Percentiles rank a stretch among this genome's conserved stretches.
phyloP scores from a whole-genome alignment of 2,329 filamentous ascomycete genomes.

The Beauveria caledonica region DNA sequence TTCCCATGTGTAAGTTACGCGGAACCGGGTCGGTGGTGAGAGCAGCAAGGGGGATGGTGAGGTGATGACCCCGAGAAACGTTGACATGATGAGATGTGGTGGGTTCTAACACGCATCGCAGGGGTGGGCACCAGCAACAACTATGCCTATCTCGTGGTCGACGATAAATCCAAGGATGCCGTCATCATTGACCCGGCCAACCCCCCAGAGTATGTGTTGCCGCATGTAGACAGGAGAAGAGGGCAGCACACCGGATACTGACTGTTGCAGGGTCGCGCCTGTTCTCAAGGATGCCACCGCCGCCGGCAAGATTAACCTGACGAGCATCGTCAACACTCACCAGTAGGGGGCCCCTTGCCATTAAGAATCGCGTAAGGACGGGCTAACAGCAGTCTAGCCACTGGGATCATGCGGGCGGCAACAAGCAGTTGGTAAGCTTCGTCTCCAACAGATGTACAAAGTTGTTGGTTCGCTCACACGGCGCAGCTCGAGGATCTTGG shows the following conservation, averaged over 20 bases:
- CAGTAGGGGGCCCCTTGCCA: constrained; percentile 55
- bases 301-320: constrained; percentile 69
- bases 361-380: too few relatives aligned
- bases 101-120: constrained; percentile 23
- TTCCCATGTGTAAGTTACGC: constrained; percentile 69
- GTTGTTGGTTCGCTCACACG: neutral
- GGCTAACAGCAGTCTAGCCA: constrained; percentile 50
- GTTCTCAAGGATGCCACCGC: constrained; percentile 66
- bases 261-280: constrained; percentile 43
- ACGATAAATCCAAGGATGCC: constrained; percentile 69
- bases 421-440: constrained; percentile 63
- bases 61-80: constrained; percentile 11
- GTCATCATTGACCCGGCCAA: constrained; percentile 75
- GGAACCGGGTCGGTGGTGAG: neutral
- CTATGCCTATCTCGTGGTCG: constrained; percentile 75
- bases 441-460: neutral
- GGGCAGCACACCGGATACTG: neutral
- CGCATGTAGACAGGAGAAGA: neutral
- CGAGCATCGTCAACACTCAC: constrained; percentile 90
- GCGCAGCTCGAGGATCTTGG: constrained; percentile 34
- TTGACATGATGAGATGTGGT: neutral
- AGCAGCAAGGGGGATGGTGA: neutral
- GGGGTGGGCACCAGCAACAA: constrained; percentile 74
- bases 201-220: constrained; percentile 57
- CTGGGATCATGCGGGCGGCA: constrained; percentile 90